Evolutionary conservation across 2,329 filamentous ascomycete species (phyloP).

Genomic region (Fusarium sp.): DNA sequence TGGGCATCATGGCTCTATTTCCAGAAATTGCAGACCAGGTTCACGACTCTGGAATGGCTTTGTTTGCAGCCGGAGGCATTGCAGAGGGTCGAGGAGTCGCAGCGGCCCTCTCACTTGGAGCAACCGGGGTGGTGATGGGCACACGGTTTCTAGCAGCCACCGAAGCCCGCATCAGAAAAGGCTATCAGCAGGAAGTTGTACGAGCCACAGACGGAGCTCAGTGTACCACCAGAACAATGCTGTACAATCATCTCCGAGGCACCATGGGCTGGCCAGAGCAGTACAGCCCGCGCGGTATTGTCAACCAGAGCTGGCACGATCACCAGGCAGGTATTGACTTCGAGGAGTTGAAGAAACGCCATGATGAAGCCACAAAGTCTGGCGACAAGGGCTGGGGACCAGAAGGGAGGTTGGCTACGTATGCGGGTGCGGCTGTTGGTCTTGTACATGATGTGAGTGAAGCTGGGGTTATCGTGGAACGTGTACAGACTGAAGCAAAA

Average conservation of each 20-base stretch:
- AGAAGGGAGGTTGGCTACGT: slow-evolving; percentile 64
- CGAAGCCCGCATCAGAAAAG: slow-evolving; percentile 58
- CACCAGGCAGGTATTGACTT: slow-evolving; percentile 57
- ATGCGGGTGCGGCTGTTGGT: slow-evolving; percentile 63
- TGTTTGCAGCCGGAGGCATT: slow-evolving; percentile 69
- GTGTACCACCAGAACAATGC: slow-evolving; percentile 58
- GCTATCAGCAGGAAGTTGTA: slow-evolving; percentile 61
- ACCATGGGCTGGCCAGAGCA: slow-evolving; percentile 58
- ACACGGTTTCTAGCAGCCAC: slow-evolving; percentile 72
- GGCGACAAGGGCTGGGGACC: slow-evolving; percentile 65
- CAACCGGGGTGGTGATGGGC: slow-evolving; percentile 71
- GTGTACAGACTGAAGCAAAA: slow-evolving; percentile 50
- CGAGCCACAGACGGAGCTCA: slow-evolving; percentile 57
- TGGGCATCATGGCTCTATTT: slow-evolving; percentile 63
- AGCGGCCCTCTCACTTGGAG: slow-evolving; percentile 66
- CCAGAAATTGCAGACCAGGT: slow-evolving; percentile 65
- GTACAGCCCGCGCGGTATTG: slow-evolving; percentile 58
- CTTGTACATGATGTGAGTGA: slow-evolving; percentile 58
- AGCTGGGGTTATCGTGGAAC: slow-evolving; percentile 57
- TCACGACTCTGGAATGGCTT: slow-evolving; percentile 53
- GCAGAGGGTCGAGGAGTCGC: slow-evolving; percentile 66
- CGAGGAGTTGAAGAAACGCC: slow-evolving; percentile 60
- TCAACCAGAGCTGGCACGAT: slow-evolving; percentile 58
- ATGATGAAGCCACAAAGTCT: slow-evolving; percentile 53
- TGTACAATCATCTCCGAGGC: slow-evolving; percentile 62